Evolutionary conservation across 176 grass and related monocot genomes (phyloP).

Genomic region (Musa itinerans): DNA sequence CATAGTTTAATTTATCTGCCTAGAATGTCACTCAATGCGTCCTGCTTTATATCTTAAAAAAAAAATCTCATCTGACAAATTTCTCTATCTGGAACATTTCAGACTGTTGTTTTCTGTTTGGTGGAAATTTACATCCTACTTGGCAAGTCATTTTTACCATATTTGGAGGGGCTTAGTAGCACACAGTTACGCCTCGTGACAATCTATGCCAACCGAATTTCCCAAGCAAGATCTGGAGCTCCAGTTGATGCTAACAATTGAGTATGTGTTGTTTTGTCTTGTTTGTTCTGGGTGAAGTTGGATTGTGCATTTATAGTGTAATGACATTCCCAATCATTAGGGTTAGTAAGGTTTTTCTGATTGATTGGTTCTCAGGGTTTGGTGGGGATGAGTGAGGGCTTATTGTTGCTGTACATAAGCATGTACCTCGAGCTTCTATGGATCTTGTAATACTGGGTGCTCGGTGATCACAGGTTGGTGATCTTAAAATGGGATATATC

Average conservation of each 20-base stretch:
- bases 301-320: slow-evolving; percentile 5
- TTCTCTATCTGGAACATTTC: slow-evolving; percentile 5
- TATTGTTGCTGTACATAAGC: background rate
- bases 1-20: no score
- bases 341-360: background rate
- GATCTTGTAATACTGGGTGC: background rate
- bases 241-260: slow-evolving; percentile 51
- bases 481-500: background rate
- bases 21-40: background rate
- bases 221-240: slow-evolving; percentile 65
- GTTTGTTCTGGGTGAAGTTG: slow-evolving; percentile 13
- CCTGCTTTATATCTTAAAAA: background rate
- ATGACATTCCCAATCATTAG: background rate
- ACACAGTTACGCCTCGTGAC: slow-evolving; percentile 81
- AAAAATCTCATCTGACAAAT: background rate
- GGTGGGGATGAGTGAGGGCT: background rate
- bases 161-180: slow-evolving; percentile 84
- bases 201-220: slow-evolving; percentile 87
- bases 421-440: background rate
- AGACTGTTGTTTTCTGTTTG: slow-evolving; percentile 96
- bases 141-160: slow-evolving; percentile 73
- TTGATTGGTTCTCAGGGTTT: background rate
- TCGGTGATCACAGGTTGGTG: background rate
- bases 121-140: slow-evolving; percentile 96
- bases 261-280: slow-evolving; percentile 23